Conservation (phyloP, 345 rosid species). For the Aethionema arabicum region DNA sequence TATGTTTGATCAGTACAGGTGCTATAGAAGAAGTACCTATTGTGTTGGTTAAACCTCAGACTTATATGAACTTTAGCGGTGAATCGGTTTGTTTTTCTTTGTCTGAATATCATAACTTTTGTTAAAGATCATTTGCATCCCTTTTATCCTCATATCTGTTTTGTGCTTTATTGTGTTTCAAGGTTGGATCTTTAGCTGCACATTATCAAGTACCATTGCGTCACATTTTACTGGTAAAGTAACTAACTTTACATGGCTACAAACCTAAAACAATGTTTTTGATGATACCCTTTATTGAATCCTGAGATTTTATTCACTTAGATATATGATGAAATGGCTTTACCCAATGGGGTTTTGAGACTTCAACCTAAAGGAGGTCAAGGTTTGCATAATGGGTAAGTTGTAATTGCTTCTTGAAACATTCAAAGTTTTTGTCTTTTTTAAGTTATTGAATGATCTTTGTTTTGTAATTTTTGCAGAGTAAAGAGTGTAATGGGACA, state of each 20-base stretch:
- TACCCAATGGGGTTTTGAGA: constrained; percentile 88
- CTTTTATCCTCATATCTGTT: constrained; percentile 6
- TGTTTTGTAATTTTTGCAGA: constrained; percentile 42
- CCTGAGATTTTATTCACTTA: constrained; percentile 32
- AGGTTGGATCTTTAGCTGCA: constrained; percentile 97
- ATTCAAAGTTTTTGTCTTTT: not conserved
- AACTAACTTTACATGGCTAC: constrained; percentile 5
- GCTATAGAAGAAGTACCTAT: constrained; percentile 83
- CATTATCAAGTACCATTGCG: constrained; percentile 87
- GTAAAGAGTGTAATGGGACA: constrained; percentile 74
- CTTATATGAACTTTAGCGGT: constrained; percentile 94
- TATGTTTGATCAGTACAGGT: constrained; percentile 62
- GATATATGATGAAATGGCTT: constrained; percentile 86
- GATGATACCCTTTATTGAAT: constrained; percentile 1
- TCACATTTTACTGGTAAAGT: constrained; percentile 69
- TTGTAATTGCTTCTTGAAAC: constrained; percentile 13
- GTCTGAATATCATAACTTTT: constrained; percentile 1
- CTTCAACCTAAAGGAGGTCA: constrained; percentile 88
- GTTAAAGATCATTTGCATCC: constrained; percentile 1
- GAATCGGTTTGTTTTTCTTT: constrained; percentile 63
- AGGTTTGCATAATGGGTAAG: constrained; percentile 89
- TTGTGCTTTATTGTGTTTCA: constrained; percentile 19
- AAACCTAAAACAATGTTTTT: not conserved
- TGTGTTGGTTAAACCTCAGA: constrained; percentile 84
- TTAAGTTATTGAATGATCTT: constrained; percentile 3